Base-by-base conservation (phyloP, 2,329 filamentous ascomycete species). In the Sclerotinia trifoliorum region DNA sequence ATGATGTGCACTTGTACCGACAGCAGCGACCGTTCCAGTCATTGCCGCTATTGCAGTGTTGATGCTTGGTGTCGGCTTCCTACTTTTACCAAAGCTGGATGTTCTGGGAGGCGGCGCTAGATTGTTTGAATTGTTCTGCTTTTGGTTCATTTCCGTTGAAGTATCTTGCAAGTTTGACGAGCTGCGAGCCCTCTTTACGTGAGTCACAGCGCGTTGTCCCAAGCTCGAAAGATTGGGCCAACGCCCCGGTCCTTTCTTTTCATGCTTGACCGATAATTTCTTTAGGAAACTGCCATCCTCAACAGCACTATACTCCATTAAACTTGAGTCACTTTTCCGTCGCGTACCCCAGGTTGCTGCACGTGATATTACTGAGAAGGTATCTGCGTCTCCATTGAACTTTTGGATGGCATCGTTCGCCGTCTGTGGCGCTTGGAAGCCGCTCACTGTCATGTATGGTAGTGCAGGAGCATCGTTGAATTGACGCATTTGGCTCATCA, bases 331-430 rank as follows among this genome's bases (percentile, higher is more conserved):
- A 76, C 89, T 90, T 68, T 85, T 84, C 54, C 88, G 85, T 8
- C 86, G 84, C 1, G 90, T 92, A 21, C 90, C 90, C 83, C 90
- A 88, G 0, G 90, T 92, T 24, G 89, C 89, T 19, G 87, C 84
- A 70, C 85, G 81, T 2, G 87, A 90, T 13, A 88, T 77, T 15
- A 88, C 80, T 0, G 87, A 89, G 39, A 83, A 78, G 39, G 82
- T 80, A 67, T 83, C 82, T 5, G 82, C 79, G 68, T 80, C 78
- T 49, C 75, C 71, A 26, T 77, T 77, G 74, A 81, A 84, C 48
- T 79, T 78, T 76, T 78, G 79, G 71, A 85, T 84, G 11, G 83
- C 83, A 35, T 81, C 81, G 66, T 82, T 83, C 0, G 83, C 80
- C 3, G 82, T 83, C 46, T 76, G 72, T 24, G 82, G 82, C 52